phyloP scores from a whole-genome alignment of 352 stramenopile genomes.

The Elongisporangium prolatum region DNA sequence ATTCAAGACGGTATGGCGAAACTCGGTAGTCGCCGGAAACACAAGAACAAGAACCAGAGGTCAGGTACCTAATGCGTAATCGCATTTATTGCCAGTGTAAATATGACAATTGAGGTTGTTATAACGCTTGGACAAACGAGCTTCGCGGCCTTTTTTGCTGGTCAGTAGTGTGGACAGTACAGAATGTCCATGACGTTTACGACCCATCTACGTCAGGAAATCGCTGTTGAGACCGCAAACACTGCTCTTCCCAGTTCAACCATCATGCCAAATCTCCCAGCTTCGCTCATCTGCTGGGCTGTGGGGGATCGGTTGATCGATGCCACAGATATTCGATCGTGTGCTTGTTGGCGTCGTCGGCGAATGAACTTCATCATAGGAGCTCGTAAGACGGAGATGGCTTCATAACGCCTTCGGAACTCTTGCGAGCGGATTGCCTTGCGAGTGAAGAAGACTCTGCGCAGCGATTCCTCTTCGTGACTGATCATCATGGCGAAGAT shows the following conservation, averaged over 20 bases:
- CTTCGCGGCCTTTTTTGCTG: no score
- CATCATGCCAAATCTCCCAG: neutral
- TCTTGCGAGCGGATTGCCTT: slow-evolving; percentile 34
- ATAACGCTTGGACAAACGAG: no score
- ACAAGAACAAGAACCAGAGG: slow-evolving; percentile 30
- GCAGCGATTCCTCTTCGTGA: slow-evolving; percentile 43
- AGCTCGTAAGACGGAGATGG: slow-evolving; percentile 7
- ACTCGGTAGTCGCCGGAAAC: slow-evolving; percentile 54
- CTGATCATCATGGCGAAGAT: slow-evolving; percentile 39
- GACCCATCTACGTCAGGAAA: no score
- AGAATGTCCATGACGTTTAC: no score
- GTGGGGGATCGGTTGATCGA: neutral
- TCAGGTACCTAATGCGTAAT: neutral
- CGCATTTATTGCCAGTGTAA: neutral
- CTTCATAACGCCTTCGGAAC: slow-evolving; percentile 25
- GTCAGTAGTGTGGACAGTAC: no score
- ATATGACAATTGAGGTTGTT: neutral
- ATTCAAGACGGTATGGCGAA: slow-evolving; percentile 68
- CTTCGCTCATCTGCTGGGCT: neutral
- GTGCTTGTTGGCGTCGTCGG: neutral
- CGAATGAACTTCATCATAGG: neutral
- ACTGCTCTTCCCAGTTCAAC: neutral
- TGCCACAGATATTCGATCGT: neutral
- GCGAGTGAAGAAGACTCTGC: slow-evolving; percentile 38
- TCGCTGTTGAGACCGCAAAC: neutral